Base-by-base conservation (phyloP, 2,329 filamentous ascomycete species). In the Chalaropsis ovoidea region DNA sequence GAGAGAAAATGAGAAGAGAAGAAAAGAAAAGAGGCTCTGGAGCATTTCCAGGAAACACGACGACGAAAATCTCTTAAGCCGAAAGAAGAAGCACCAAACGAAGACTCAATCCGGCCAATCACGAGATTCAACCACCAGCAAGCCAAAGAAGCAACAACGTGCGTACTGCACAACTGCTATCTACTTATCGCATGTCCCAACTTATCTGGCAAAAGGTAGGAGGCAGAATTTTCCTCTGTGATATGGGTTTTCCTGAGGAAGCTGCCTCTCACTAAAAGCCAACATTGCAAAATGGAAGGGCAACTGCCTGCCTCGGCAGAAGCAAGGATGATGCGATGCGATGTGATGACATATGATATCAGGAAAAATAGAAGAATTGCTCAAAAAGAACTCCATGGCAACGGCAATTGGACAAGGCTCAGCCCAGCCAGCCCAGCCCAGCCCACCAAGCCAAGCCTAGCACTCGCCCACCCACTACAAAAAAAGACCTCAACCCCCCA, bases 301-400 rank as follows among this genome's bases (percentile, higher is more conserved):
- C 19, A 54, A 19, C 8, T 54, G 15, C 65, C 41, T 66, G 19
- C 49, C 65, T 64, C 62, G 39, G 65, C 52, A 45, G 43, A 22
- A 17, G 45, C 65, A 67, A 49, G 62, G 62, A 67, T 67, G 11
- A 27, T 54, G 43, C 43, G 42, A 49, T 56, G 54, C 39, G 47
- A 15, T 27, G 3, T 39, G 35, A 3, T 5, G 35, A 39, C 35
- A 39, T 10, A 39, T 39, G 35, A 39, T 39, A 39, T 10, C 8
- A 8, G 35, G 47, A 22, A 19, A 56, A 35, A 31, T 31, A 56
- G 15, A 56, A 22, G 27, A 58, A 31, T 39, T 58, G 54, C 54
- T 10, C 24, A n/a, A 39, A 58, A n/a, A 2, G 54, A 60, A 66
- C 22, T 49, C 31, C 31, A 58, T 27, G 15, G 54, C 54, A 58